phyloP scores from a whole-genome alignment of 2,329 filamentous ascomycete species.

The Beauveria brongniartii region DNA sequence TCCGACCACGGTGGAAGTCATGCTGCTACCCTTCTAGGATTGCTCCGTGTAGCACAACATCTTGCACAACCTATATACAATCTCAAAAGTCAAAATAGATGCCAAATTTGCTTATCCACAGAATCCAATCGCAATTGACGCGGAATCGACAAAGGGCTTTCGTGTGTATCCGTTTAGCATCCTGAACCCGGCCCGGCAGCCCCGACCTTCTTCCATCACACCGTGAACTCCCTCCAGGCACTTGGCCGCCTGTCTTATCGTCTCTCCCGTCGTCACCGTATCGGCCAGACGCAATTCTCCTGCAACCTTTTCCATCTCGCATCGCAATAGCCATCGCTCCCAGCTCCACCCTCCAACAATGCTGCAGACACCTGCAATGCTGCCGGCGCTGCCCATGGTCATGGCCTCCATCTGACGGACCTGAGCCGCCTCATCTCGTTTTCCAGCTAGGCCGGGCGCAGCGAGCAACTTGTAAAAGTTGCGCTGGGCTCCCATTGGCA shows the following conservation, averaged over 20 bases:
- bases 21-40: not conserved
- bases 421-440: conserved; percentile 32
- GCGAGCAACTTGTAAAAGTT: conserved; percentile 23
- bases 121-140: conserved; percentile 8
- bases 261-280: conserved; percentile 41
- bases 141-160: conserved; percentile 35
- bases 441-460: conserved; percentile 27
- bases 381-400: conserved; percentile 58
- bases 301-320: conserved; percentile 72
- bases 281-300: conserved; percentile 54
- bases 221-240: conserved; percentile 52
- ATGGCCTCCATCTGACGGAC: conserved; percentile 53
- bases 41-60: not conserved
- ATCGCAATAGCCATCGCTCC: conserved; percentile 91
- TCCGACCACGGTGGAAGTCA: not conserved
- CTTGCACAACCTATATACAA: not conserved
- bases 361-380: conserved; percentile 68
- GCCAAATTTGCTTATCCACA: not conserved
- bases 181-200: conserved; percentile 50
- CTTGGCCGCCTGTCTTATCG: conserved; percentile 48
- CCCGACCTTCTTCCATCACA: conserved; percentile 56
- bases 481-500: conserved; percentile 63
- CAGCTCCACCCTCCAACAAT: conserved; percentile 82
- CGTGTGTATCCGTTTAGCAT: conserved; percentile 55
- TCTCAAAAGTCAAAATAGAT: not conserved